Evolutionary conservation across 202 grass and related monocot genomes (phyloP), one percentile per base, ranked within the genome.

Genomic region (Schoenoplectus tabernaemontani): DNA sequence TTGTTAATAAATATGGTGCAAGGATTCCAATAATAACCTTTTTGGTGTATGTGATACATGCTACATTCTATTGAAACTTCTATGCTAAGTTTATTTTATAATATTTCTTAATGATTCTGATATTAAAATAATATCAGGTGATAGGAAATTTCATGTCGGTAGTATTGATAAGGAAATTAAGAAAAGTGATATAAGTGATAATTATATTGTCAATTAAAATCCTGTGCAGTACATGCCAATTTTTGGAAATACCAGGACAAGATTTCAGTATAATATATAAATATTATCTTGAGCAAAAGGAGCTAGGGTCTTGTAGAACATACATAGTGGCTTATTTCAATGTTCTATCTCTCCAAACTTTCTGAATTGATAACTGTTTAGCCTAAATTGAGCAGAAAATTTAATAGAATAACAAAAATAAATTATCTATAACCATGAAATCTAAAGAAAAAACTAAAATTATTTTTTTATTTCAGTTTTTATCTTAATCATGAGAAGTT

Each of bases 171-270:
- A 50, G 44, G 44, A 33, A 44, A 48, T 47, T 30, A 50, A 72
- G 42, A 50, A 72, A 71, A 50, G 41, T 41, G 50, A 32, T 38
- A 72, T 32, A 20, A 28, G 42, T 48, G 22, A 47, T 69, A 7
- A 47, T 28, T 44, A 38, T 71, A 24, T 71, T 71, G 41, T 71
- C 24, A 47, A 48, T 72, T 13, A 72, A 2, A 72, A 72, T 16
- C 42, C 20, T 50, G 23, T 7, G 43, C 11, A 7, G 4, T 46
- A 46, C 9, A 71, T 71, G 42, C 9, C 64, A 47, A 10, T 50
- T 71, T 23, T 71, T 72, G 68, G 68, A 50, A 65, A 48, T 69
- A 23, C 41, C 39, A 43, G 69, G 43, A 73, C 47, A 15, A 54
- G 9, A 15, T 75, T 75, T n/a, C 30, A 54, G 47, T 36, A 51